Evolutionary conservation across 768 basidiomycete species (phyloP), one percentile per base, ranked within the genome.

Genomic region (Pleurotus cornucopiae): DNA sequence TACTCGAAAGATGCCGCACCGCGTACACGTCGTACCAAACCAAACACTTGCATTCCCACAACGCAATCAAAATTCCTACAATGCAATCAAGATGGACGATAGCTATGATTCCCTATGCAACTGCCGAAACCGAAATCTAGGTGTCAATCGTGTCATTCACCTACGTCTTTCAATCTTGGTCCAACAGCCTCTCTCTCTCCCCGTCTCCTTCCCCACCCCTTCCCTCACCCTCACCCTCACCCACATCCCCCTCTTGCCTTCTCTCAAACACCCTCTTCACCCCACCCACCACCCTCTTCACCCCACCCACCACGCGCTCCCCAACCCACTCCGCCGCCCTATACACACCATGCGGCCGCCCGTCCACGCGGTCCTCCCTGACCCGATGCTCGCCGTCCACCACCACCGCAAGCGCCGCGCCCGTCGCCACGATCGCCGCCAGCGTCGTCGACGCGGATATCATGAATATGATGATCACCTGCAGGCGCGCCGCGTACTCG

Each of bases 381-480:
- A 91, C 69, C 20, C 88, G 75, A 62, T 88, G 81, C 52, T 89
- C 81, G 14, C 62, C 61, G 63, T 95, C 93, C 38, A 93, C 81
- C 5, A 87, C 76, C 12, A 87, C 76, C 3, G 67, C 66, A 6
- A 94, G 77, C 5, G 83, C 76, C 41, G 84, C 71, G 55, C 85
- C 69, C 0, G 86, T 85, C 2, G 83, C 80, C 51, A 81, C 72
- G 54, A 91, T 84, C 2, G 85, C 78, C 11, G 88, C 81, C 21
- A 95, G 78, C 0, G 86, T 82, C 0, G 88, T 88, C 57, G 84
- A 81, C 0, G 91, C 85, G 2, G 86, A 85, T 45, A 94, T 91
- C 88, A 94, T 90, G 70, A 95, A 94, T 85, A 94, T 90, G 72
- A 95, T 91, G 57, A 95, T 85, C 87, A 94, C 94, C 63, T 94